Percentiles rank a stretch among this genome's conserved stretches.
phyloP scores from a whole-genome alignment of 2,329 filamentous ascomycete genomes.

The Calonectria pauciramosa region DNA sequence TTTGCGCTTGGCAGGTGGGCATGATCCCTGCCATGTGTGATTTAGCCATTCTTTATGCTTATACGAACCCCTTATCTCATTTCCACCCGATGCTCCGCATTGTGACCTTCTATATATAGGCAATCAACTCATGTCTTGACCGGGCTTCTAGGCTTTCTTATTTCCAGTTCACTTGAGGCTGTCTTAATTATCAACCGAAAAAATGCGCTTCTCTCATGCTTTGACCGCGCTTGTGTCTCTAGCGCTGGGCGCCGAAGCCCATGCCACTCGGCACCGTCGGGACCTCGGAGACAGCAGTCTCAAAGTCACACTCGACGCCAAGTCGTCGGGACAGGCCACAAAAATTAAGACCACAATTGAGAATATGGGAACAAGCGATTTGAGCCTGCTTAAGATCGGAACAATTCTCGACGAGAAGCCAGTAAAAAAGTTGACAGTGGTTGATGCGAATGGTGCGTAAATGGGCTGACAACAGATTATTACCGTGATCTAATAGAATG shows the following conservation, averaged over 20 bases:
- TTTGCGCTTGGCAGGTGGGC: neutral
- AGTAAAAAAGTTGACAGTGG: constrained; percentile 28
- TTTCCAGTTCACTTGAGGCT: neutral
- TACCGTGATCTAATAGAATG: neutral
- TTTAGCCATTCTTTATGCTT: neutral
- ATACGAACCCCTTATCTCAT: constrained; percentile 1
- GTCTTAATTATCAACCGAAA: neutral
- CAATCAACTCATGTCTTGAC: neutral
- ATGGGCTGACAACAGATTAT: accelerated
- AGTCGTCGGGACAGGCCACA: neutral
- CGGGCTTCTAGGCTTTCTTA: neutral
- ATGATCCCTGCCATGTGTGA: neutral
- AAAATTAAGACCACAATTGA: neutral
- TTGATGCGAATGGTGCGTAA: constrained; percentile 15
- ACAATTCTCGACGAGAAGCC: constrained; percentile 34
- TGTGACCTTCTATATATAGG: neutral
- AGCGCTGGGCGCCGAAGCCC: neutral
- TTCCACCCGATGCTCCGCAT: neutral
- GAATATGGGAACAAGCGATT: neutral
- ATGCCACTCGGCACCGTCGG: neutral
- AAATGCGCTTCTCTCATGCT: neutral
- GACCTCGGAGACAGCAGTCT: neutral
- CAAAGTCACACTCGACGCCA: neutral
- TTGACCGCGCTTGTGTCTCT: neutral
- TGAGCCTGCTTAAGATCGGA: neutral